A percentile compares a stretch with the other conserved stretches of the same genome.
phyloP scores from a whole-genome alignment of 805 yeast genomes.

The Sugiyamaella lignohabitans region DNA sequence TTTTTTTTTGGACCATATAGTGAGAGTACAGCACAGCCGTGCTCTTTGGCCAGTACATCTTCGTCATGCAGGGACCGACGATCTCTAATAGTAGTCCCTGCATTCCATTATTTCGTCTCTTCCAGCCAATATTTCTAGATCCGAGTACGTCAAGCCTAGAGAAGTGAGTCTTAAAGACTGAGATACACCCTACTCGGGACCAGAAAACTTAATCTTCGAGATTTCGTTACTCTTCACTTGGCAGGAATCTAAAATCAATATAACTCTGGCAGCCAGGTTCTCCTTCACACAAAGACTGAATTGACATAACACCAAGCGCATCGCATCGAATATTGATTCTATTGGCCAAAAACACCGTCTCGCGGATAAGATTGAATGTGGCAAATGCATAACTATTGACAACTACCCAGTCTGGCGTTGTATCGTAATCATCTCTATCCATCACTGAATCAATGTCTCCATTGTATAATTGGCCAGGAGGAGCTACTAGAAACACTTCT shows the following conservation, averaged over 20 bases:
- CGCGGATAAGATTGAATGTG: slow-evolving; percentile 42
- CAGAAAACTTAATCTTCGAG: too few species aligned
- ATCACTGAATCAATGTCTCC: background rate
- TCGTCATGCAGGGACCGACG: too few species aligned
- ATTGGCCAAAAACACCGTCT: slow-evolving; percentile 45
- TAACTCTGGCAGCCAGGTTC: slow-evolving; percentile 25
- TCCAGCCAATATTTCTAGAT: too few species aligned
- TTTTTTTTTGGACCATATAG: background rate
- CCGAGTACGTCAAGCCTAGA: too few species aligned
- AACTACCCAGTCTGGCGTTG: slow-evolving; percentile 24
- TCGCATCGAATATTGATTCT: slow-evolving; percentile 53
- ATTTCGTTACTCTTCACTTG: slow-evolving; percentile 11
- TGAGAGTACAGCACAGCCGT: too few species aligned
- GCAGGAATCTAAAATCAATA: slow-evolving; percentile 27
- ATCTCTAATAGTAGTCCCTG: too few species aligned
- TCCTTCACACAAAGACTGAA: slow-evolving; percentile 39
- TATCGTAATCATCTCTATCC: slow-evolving; percentile 15
- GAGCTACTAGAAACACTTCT: slow-evolving; percentile 47
- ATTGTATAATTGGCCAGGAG: slow-evolving; percentile 18
- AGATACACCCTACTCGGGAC: too few species aligned
- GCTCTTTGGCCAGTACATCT: background rate
- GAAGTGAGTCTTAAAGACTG: too few species aligned
- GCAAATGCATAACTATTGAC: slow-evolving; percentile 40
- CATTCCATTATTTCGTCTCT: too few species aligned
- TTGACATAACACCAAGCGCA: slow-evolving; percentile 40